Percentiles rank a stretch among this genome's conserved stretches.
These are phyloP conservation scores for Penicillium diatomitis DNA, from an alignment of 495 filamentous ascomycete species.

Conservation along the genomic window DNA sequence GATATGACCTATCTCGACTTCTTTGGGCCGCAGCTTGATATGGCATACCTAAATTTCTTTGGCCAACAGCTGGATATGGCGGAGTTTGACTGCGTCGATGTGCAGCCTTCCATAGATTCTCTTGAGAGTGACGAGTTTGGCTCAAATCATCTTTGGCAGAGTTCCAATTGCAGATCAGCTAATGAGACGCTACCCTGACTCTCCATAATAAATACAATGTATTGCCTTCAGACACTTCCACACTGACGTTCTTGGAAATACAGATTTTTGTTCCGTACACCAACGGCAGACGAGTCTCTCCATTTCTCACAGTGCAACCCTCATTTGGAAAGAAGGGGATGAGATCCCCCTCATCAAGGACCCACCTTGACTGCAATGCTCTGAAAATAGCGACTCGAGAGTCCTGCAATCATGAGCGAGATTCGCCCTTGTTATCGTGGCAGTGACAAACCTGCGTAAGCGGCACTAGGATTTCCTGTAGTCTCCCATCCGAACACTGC, in stretches of 20 bases:
- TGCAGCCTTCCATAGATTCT: too few relatives aligned
- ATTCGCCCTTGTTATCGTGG: neutral
- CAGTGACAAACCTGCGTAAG: neutral
- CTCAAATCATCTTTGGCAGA: too few relatives aligned
- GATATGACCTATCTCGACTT: too few relatives aligned
- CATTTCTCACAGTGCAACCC: neutral
- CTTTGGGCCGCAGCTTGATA: too few relatives aligned
- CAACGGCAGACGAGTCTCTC: neutral
- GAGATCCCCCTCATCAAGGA: neutral
- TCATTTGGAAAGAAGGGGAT: neutral
- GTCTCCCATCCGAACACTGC: neutral
- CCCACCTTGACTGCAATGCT: neutral
- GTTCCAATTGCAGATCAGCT: too few relatives aligned
- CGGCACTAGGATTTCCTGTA: neutral
- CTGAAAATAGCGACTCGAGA: neutral
- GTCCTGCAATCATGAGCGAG: neutral
- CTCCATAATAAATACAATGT: neutral
- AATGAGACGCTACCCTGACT: too few relatives aligned
- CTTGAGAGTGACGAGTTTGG: too few relatives aligned
- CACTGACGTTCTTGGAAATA: neutral
- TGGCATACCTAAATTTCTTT: too few relatives aligned
- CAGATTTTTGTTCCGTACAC: neutral
- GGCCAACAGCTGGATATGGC: too few relatives aligned
- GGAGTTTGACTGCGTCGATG: too few relatives aligned
- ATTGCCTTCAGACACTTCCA: neutral